Evolutionary conservation across 768 basidiomycete species (phyloP).

Genomic region (Obba rivulosa): DNA sequence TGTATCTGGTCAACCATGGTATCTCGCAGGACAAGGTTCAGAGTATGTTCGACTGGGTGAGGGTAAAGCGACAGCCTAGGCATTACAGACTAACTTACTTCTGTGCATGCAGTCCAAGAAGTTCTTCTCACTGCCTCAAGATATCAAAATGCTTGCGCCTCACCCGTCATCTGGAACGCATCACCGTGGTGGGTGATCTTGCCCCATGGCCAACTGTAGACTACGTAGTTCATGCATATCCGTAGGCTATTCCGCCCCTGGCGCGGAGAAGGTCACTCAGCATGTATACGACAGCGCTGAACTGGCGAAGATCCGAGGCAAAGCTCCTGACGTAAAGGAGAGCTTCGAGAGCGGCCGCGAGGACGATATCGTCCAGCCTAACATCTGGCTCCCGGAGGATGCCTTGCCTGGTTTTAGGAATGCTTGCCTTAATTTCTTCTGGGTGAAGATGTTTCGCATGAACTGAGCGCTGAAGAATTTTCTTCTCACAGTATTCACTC

Average conservation of each 20-base stretch:
- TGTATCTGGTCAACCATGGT: constrained; percentile 26
- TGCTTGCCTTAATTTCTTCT: constrained; percentile 46
- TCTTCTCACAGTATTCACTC: neutral
- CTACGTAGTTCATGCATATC: neutral
- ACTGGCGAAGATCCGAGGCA: constrained; percentile 22
- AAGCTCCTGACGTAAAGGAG: constrained; percentile 41
- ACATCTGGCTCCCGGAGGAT: constrained; percentile 53
- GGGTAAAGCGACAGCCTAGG: neutral
- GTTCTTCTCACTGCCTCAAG: constrained; percentile 26
- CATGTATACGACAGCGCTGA: constrained; percentile 29
- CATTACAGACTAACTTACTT: neutral
- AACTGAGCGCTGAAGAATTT: neutral
- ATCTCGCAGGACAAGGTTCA: constrained; percentile 28
- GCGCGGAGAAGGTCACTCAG: constrained; percentile 26
- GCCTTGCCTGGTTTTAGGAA: constrained; percentile 50
- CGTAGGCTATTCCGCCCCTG: constrained; percentile 28
- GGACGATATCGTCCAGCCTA: constrained; percentile 39
- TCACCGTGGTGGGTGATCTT: constrained; percentile 22
- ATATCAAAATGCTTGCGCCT: constrained; percentile 29
- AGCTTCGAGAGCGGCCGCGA: constrained; percentile 53
- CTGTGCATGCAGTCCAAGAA: constrained; percentile 20
- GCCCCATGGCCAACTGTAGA: neutral
- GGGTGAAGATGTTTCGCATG: constrained; percentile 13
- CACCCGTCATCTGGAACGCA: constrained; percentile 30
- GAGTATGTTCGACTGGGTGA: constrained; percentile 27